Conservation (phyloP, 768 basidiomycete genomes). For the Clavaria fumosa region DNA sequence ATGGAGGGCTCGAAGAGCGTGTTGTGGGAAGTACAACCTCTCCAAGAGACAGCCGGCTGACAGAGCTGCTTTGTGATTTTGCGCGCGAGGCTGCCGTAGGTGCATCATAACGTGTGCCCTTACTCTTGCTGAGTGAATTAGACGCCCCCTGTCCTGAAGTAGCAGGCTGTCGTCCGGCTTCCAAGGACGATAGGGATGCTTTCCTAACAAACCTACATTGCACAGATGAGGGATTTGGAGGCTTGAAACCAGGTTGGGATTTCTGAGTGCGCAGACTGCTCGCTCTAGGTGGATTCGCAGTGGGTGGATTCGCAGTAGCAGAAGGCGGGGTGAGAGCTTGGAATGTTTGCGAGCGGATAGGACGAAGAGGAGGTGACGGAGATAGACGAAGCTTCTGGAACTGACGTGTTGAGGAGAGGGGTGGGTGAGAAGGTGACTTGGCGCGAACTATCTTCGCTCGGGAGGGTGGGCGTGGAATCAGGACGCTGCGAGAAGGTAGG, state of each 20-base stretch:
- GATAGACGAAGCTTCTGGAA: constrained; percentile 52
- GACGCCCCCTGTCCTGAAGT: constrained; percentile 37
- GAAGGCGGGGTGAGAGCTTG: constrained; percentile 39
- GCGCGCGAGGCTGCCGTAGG: constrained; percentile 75
- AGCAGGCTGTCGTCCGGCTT: constrained; percentile 43
- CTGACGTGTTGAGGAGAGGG: constrained; percentile 53
- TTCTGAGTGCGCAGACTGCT: constrained; percentile 72
- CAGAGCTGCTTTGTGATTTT: constrained; percentile 50
- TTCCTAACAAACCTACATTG: constrained; percentile 55
- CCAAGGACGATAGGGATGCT: constrained; percentile 62
- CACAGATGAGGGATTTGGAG: constrained; percentile 51
- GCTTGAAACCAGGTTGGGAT: constrained; percentile 69
- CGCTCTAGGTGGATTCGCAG: constrained; percentile 51
- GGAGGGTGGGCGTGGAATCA: constrained; percentile 47
- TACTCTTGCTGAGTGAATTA: constrained; percentile 24
- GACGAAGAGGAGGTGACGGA: constrained; percentile 51
- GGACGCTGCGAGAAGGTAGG: constrained; percentile 35
- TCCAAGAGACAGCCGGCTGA: constrained; percentile 37
- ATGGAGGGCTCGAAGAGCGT: constrained; percentile 65
- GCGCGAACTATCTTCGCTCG: constrained; percentile 46
- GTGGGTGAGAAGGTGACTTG: constrained; percentile 58
- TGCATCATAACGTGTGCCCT: constrained; percentile 48
- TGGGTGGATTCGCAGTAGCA: constrained; percentile 32
- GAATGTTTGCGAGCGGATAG: constrained; percentile 34
- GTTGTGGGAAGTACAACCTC: constrained; percentile 65